These are phyloP conservation scores for Eimeria acervulina DNA, from an alignment of 169 alveolate genomes.

Conservation along the genomic window DNA sequence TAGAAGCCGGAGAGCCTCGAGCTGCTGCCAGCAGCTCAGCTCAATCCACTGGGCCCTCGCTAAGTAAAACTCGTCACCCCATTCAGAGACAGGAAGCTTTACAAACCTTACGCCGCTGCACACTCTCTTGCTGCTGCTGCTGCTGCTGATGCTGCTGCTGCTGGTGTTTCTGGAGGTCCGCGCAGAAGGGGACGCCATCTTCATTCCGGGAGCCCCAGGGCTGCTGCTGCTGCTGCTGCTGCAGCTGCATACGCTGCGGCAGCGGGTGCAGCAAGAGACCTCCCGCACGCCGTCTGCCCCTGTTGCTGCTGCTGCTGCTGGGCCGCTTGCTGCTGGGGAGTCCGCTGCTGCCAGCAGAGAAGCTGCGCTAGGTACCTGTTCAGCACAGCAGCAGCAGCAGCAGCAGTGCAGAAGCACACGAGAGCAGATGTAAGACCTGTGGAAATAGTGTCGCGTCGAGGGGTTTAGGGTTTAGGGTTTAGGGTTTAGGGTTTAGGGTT, in stretches of 20 bases:
- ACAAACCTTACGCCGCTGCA: constrained; percentile 57
- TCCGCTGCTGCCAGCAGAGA: constrained; percentile 48
- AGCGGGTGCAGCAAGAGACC: constrained; percentile 27
- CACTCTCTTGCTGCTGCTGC: constrained; percentile 47
- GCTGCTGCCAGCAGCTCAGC: constrained; percentile 55
- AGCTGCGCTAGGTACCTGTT: not conserved
- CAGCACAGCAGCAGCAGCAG: no score
- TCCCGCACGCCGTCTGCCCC: constrained; percentile 31
- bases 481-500: not conserved
- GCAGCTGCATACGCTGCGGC: constrained; percentile 39
- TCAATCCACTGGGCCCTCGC: constrained; percentile 71
- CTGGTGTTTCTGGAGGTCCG: not conserved
- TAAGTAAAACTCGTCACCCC: constrained; percentile 69
- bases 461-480: not conserved
- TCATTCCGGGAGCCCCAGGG: no score
- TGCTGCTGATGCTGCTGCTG: constrained; percentile 36
- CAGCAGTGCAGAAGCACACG: not conserved
- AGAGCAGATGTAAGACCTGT: not conserved
- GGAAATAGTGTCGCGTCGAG: not conserved
- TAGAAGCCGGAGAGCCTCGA: constrained; percentile 45
- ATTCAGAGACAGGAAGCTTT: constrained; percentile 50
- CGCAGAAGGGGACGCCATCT: not conserved
- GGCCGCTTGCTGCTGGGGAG: constrained; percentile 1
- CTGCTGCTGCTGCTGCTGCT: not conserved
- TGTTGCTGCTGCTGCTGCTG: no score